Evolutionary conservation across 805 yeast genomes (phyloP).

Genomic region (Candida quercuum): DNA sequence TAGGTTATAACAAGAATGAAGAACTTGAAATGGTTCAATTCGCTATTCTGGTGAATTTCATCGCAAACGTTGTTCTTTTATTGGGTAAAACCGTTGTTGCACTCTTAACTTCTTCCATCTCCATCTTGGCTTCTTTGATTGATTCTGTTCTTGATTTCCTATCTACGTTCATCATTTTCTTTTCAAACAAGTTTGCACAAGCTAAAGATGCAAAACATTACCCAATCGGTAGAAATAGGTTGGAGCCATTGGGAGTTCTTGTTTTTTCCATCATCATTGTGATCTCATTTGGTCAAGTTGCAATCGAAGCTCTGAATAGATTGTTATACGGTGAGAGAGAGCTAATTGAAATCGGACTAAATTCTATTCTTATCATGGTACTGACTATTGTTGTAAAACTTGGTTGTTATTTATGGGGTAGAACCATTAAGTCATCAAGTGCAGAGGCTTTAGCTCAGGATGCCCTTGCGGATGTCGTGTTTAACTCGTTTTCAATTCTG

Average conservation of each 20-base stretch:
- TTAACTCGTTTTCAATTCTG: conserved; percentile 63
- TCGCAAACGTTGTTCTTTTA: conserved; percentile 52
- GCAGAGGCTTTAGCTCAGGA: conserved; percentile 80
- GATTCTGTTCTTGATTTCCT: conserved; percentile 72
- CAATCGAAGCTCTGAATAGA: conserved; percentile 51
- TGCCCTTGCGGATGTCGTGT: conserved; percentile 72
- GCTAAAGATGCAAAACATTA: conserved; percentile 42
- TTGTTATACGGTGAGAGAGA: conserved; percentile 35
- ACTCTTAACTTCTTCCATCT: conserved; percentile 62
- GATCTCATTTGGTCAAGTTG: conserved; percentile 67
- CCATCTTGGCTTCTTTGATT: conserved; percentile 72
- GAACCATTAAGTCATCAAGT: conserved; percentile 53
- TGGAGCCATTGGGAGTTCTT: conserved; percentile 76
- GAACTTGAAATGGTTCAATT: conserved; percentile 39
- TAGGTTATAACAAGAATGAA: conserved; percentile 42
- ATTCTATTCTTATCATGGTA: conserved; percentile 56
- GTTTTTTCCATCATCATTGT: conserved; percentile 69
- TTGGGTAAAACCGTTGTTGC: conserved; percentile 58
- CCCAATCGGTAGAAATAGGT: conserved; percentile 68
- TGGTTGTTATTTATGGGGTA: conserved; percentile 61
- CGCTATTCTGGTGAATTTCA: conserved; percentile 63
- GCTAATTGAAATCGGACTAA: conserved; percentile 41
- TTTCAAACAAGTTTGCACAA: conserved; percentile 48
- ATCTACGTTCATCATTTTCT: conserved; percentile 67
- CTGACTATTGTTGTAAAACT: conserved; percentile 56